These are phyloP conservation scores for Stephania japonica DNA, from an alignment of 164 flowering plant species.

Conservation along the genomic window DNA sequence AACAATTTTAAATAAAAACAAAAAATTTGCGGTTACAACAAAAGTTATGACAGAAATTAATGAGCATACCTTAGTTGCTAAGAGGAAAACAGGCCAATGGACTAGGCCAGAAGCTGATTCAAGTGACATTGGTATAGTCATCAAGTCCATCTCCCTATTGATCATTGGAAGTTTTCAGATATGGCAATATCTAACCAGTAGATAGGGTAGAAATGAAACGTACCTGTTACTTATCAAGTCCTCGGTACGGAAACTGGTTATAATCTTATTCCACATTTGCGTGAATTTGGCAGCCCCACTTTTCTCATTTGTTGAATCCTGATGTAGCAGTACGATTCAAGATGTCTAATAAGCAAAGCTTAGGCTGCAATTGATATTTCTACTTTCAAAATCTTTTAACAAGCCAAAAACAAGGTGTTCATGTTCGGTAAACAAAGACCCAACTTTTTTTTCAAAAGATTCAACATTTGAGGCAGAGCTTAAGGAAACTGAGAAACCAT, in stretches of 20 bases:
- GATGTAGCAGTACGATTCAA: conserved; percentile 8
- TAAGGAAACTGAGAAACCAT: too few relatives aligned
- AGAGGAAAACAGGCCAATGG: conserved; percentile 85
- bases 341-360: conserved; percentile 4
- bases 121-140: conserved; percentile 67
- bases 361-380: background rate
- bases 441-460: too few relatives aligned
- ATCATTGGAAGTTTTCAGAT: background rate
- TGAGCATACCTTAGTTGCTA: conserved; percentile 66
- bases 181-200: background rate
- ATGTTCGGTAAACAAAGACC: too few relatives aligned
- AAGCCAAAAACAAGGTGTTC: too few relatives aligned
- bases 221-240: conserved; percentile 93
- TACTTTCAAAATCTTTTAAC: too few relatives aligned
- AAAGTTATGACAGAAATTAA: background rate
- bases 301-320: conserved; percentile 42
- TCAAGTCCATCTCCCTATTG: conserved; percentile 81
- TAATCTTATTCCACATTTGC: conserved; percentile 82
- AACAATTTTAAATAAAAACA: background rate
- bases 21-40: background rate
- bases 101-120: conserved; percentile 45
- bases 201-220: conserved; percentile 1
- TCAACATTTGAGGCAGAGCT: too few relatives aligned
- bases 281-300: conserved; percentile 55
- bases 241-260: conserved; percentile 64